Percentiles rank a stretch among this genome's conserved stretches.
Conservation (phyloP, 1,284 basidiomycete genomes). For the Ustanciosporium gigantosporum region DNA sequence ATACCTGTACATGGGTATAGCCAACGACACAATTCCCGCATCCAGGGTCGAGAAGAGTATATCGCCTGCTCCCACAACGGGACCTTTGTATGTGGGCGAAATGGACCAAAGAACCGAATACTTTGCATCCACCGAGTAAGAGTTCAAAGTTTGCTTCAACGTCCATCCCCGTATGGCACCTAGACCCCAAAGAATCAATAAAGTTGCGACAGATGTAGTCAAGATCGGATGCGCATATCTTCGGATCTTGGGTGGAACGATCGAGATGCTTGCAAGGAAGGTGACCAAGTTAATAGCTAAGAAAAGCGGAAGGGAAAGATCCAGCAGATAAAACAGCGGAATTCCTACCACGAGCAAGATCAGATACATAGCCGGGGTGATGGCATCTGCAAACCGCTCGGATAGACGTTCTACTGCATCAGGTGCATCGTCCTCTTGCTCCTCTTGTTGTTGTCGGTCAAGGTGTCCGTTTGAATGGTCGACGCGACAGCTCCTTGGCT, state of each 20-base stretch:
- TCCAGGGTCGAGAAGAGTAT: slow-evolving; percentile 46
- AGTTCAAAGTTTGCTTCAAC: slow-evolving; percentile 19
- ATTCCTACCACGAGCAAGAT: slow-evolving; percentile 41
- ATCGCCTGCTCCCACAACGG: slow-evolving; percentile 51
- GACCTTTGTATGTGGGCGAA: slow-evolving; percentile 31
- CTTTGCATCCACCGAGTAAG: slow-evolving; percentile 41
- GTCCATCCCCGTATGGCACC: slow-evolving; percentile 27
- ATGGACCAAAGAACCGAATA: slow-evolving; percentile 39
- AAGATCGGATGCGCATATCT: slow-evolving; percentile 52
- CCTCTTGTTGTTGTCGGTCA: neutral
- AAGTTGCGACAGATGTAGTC: slow-evolving; percentile 41
- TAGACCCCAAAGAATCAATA: slow-evolving; percentile 48
- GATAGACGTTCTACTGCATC: slow-evolving; percentile 48
- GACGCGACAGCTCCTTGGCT: too few species aligned
- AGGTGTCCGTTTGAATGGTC: too few species aligned
- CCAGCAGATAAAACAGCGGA: slow-evolving; percentile 37
- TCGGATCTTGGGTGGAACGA: slow-evolving; percentile 40
- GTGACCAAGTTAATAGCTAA: slow-evolving; percentile 46
- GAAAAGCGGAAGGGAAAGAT: slow-evolving; percentile 50
- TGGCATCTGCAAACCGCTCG: slow-evolving; percentile 17
- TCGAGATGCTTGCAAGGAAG: slow-evolving; percentile 40
- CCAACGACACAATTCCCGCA: slow-evolving; percentile 50
- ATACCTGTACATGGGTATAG: slow-evolving; percentile 53
- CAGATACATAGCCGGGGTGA: slow-evolving; percentile 35
- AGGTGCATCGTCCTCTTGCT: slow-evolving; percentile 3